Evolutionary conservation across 768 basidiomycete species (phyloP).

Genomic region (Lentinula detonsa): DNA sequence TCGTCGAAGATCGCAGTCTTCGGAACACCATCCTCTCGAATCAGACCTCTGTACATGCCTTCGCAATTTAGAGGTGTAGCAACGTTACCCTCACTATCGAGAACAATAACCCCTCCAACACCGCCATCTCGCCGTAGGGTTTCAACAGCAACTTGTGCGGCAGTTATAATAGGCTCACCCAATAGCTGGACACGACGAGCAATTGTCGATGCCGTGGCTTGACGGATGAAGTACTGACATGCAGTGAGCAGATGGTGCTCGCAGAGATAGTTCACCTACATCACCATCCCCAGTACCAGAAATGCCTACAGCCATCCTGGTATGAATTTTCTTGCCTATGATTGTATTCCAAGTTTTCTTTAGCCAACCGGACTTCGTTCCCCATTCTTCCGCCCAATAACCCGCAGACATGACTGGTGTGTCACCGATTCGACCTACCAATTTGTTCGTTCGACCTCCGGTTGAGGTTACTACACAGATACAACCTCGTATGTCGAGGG

Average conservation of each 20-base stretch:
- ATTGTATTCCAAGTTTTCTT: conserved; percentile 35
- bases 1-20: conserved; percentile 76
- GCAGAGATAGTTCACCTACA: conserved; percentile 32
- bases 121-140: conserved; percentile 57
- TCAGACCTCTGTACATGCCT: conserved; percentile 81
- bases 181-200: conserved; percentile 61
- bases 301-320: conserved; percentile 51
- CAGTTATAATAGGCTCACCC: conserved; percentile 48
- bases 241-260: not conserved
- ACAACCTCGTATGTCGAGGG: conserved; percentile 68
- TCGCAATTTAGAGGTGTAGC: conserved; percentile 68
- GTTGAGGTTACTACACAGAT: conserved; percentile 73
- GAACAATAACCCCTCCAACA: conserved; percentile 67
- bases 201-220: conserved; percentile 58
- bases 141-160: conserved; percentile 49
- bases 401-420: conserved; percentile 75
- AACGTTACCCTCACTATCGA: conserved; percentile 69
- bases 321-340: conserved; percentile 22
- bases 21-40: conserved; percentile 60
- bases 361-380: conserved; percentile 19
- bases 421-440: conserved; percentile 78
- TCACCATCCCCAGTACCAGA: conserved; percentile 86
- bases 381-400: conserved; percentile 85
- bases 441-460: conserved; percentile 79
- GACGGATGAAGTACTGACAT: conserved; percentile 70